Evolutionary conservation across 1,139 yeast species (phyloP), one percentile per base, ranked within the genome.

Genomic region (Pichia sp.): DNA sequence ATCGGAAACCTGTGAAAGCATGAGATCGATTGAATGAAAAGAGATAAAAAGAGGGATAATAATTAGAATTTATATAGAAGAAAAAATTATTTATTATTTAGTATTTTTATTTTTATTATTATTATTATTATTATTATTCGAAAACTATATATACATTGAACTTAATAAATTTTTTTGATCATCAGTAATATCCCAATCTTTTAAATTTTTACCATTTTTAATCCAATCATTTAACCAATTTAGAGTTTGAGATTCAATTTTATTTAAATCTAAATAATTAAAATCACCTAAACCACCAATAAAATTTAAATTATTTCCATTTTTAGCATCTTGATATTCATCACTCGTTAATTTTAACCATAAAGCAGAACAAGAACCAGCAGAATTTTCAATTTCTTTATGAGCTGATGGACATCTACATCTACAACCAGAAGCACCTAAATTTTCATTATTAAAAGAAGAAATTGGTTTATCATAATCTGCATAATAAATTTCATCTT

Each of bases 341-440:
- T 74, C 74, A 25, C 66, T 60, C 0, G 72, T 70, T 11, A 67
- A 55, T 35, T 62, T 55, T n/a, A 72, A 70, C 86, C 86, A 82
- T 33, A 68, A 66, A n/a, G 69, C 61, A 41, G 80, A 61, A 61
- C 89, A 82, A 3, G 75, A 65, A 5, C 78, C 73, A 5, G 68
- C 68, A 24, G 74, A 65, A 52, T 77, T 70, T 59, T 82, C 90
- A 37, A 78, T 69, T 43, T 80, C 86, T 12, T 53, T 54, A 43
- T 68, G 69, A 39, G 62, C 64, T 2, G 63, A 55, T 4, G 95
- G 95, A 64, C 97, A 89, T 51, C 76, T 71, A 63, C 97, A 89
- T 40, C 96, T 69, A 61, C 97, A 89, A 1, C 97, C 96, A 4
- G 80, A 79, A 0, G 95, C 95, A 16, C 48, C 49, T 12, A 45